Conservation (phyloP, 768 basidiomycete genomes). For the Pleurotus cornucopiae region DNA sequence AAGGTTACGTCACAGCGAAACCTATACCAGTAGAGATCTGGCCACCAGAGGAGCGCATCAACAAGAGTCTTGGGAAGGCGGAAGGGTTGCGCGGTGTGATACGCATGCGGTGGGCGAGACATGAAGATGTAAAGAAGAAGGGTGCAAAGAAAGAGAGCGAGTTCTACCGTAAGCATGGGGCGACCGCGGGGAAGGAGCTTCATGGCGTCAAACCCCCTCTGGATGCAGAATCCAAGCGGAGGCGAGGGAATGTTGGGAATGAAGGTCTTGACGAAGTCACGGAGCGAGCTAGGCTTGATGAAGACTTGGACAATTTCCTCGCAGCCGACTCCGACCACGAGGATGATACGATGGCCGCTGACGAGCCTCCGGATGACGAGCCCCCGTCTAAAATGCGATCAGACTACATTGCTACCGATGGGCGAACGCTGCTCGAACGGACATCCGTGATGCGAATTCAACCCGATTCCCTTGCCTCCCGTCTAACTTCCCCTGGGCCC, state of each 20-base stretch:
- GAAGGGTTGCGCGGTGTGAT: constrained; percentile 64
- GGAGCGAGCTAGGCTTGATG: constrained; percentile 46
- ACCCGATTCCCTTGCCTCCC: constrained; percentile 32
- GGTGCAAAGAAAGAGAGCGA: constrained; percentile 70
- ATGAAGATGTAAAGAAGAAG: constrained; percentile 71
- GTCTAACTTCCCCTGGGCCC: constrained; percentile 43
- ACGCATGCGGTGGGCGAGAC: constrained; percentile 72
- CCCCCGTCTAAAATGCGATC: constrained; percentile 67
- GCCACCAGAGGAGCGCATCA: constrained; percentile 79
- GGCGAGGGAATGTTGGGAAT: constrained; percentile 27
- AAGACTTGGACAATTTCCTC: constrained; percentile 68
- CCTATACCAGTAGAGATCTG: constrained; percentile 70
- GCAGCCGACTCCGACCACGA: constrained; percentile 37
- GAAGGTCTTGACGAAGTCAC: constrained; percentile 24
- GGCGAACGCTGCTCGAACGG: constrained; percentile 52
- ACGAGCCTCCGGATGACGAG: not conserved
- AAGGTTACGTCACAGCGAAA: constrained; percentile 59
- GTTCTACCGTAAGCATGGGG: constrained; percentile 77
- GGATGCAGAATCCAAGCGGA: constrained; percentile 27
- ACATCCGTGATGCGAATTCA: constrained; percentile 44
- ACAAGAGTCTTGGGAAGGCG: constrained; percentile 63
- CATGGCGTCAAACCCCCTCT: constrained; percentile 22
- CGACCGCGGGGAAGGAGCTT: constrained; percentile 56
- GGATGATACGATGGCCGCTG: constrained; percentile 13
- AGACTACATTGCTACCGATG: constrained; percentile 52